Conservation (phyloP, 805 yeast species). For the Isabelozyma heimii region DNA sequence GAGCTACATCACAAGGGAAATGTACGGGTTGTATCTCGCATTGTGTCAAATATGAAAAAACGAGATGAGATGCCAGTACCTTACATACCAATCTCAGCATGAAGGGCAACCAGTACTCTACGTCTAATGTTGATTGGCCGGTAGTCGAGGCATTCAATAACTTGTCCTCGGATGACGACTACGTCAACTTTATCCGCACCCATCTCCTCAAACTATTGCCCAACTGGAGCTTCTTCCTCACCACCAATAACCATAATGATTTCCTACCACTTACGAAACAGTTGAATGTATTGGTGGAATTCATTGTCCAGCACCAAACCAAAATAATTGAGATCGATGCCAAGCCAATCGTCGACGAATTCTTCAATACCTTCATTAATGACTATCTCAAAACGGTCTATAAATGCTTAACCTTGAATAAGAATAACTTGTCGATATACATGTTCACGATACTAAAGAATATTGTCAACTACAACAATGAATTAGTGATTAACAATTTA, state of each 20-base stretch:
- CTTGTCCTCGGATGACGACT: not conserved
- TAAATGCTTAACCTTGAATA: not conserved
- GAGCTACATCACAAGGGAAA: too few relatives aligned
- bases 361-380: conserved; percentile 5
- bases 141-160: not conserved
- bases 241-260: conserved; percentile 50
- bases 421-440: conserved; percentile 18
- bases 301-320: conserved; percentile 7
- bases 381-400: conserved; percentile 3
- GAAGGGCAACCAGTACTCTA: not conserved
- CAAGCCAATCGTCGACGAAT: conserved; percentile 5
- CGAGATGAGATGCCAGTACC: not conserved
- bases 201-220: conserved; percentile 24
- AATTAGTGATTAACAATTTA: conserved; percentile 54
- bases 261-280: conserved; percentile 44
- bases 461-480: conserved; percentile 48
- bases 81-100: not conserved
- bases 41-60: too few relatives aligned
- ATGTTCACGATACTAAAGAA: conserved; percentile 54
- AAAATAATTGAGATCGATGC: conserved; percentile 7
- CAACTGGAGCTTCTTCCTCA: conserved; percentile 42
- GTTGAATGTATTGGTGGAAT: conserved; percentile 26
- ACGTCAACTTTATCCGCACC: not conserved
- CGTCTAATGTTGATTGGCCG: conserved; percentile 1
- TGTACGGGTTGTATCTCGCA: too few relatives aligned